These are phyloP conservation scores for Haberlea rhodopensis DNA, from an alignment of 257 asterid species.

Conservation along the genomic window DNA sequence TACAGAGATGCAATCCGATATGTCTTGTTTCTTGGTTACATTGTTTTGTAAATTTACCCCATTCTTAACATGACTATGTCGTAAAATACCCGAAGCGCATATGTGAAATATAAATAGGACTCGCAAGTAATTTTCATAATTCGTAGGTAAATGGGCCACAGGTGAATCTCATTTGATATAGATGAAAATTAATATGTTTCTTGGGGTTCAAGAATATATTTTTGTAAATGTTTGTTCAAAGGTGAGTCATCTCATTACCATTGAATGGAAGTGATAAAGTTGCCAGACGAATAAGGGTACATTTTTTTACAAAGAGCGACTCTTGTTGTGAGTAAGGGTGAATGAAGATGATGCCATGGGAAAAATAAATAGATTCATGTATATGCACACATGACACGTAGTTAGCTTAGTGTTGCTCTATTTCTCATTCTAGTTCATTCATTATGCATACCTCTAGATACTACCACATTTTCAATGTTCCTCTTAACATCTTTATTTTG, in stretches of 20 bases:
- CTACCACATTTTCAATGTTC: slow-evolving; percentile 1
- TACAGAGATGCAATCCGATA: neutral
- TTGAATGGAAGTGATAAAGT: neutral
- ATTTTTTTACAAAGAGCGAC: neutral
- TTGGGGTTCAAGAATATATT: neutral
- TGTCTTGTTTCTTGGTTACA: neutral
- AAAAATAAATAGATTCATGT: neutral
- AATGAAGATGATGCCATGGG: neutral
- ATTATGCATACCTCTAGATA: neutral
- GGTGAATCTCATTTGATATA: neutral
- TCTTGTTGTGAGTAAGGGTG: slow-evolving; percentile 18
- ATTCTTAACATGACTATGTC: too few species aligned
- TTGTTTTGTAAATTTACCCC: neutral
- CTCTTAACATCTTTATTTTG: slow-evolving; percentile 23
- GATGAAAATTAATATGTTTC: neutral
- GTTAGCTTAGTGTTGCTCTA: neutral
- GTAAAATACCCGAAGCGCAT: neutral
- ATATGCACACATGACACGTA: slow-evolving; percentile 6
- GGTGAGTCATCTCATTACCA: neutral
- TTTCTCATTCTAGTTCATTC: neutral
- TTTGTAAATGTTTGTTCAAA: slow-evolving; percentile 4
- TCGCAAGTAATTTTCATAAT: neutral
- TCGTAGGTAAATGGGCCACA: neutral
- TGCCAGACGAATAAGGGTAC: neutral
- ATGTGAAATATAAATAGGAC: neutral